These are phyloP conservation scores for Populus pruinosa DNA, from an alignment of 345 rosid genomes.

Conservation along the genomic window DNA sequence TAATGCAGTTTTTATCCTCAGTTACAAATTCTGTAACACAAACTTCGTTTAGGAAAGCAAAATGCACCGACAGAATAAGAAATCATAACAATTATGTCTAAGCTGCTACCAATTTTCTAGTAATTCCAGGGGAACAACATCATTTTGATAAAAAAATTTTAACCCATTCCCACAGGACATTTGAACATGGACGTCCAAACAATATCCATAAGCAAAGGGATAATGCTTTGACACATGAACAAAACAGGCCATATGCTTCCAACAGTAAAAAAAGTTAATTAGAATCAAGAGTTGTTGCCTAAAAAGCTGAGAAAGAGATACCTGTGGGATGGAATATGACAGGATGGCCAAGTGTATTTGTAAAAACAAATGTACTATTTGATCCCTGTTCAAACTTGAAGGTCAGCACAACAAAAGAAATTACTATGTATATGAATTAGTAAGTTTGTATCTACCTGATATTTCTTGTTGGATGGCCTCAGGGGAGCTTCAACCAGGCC, in stretches of 20 bases:
- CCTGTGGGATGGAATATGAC: slow-evolving; percentile 80
- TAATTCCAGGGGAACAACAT: not conserved
- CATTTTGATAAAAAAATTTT: not conserved
- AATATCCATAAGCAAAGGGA: not conserved
- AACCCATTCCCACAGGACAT: not conserved
- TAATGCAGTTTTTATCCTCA: not conserved
- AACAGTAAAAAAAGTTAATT: not conserved
- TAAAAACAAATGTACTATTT: slow-evolving; percentile 85
- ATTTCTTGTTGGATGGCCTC: slow-evolving; percentile 68
- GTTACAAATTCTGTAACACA: not conserved
- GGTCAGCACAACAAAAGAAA: slow-evolving; percentile 12
- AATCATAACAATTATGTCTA: not conserved
- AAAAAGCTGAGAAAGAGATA: slow-evolving; percentile 16
- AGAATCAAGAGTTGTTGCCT: not conserved
- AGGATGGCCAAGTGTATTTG: slow-evolving; percentile 62
- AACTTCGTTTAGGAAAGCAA: not conserved
- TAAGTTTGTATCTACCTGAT: slow-evolving; percentile 55
- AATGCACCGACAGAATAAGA: not conserved
- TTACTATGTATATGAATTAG: not conserved
- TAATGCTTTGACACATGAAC: not conserved
- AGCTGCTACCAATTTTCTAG: not conserved
- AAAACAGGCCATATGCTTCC: not conserved
- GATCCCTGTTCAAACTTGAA: slow-evolving; percentile 60
- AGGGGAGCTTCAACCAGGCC: slow-evolving; percentile 94
- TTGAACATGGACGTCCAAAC: not conserved